These are phyloP conservation scores for Seiridium unicorne DNA, from an alignment of 2,329 filamentous ascomycete species.

Conservation along the genomic window DNA sequence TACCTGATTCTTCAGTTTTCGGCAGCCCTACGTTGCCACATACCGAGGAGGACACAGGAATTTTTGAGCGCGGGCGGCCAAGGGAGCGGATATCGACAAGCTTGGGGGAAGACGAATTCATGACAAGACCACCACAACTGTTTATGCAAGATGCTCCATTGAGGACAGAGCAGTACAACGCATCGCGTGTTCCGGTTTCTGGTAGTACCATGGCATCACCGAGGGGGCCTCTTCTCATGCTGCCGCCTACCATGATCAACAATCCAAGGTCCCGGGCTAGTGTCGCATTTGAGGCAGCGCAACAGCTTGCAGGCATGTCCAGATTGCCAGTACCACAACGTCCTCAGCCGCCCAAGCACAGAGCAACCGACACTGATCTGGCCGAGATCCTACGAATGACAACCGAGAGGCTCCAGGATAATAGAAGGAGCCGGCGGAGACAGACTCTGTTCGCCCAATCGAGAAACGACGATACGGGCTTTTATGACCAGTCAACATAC, in stretches of 20 bases:
- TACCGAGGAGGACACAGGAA: constrained; percentile 12
- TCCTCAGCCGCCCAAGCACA: constrained; percentile 17
- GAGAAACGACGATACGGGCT: neutral
- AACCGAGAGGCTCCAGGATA: constrained; percentile 47
- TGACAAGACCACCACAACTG: neutral
- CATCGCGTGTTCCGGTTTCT: neutral
- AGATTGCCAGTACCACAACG: constrained; percentile 15
- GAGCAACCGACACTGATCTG: constrained; percentile 46
- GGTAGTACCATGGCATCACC: neutral
- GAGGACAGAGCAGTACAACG: neutral
- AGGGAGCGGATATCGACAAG: neutral
- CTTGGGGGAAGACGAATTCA: neutral
- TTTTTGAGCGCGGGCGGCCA: neutral
- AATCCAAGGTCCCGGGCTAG: constrained; percentile 8
- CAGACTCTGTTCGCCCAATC: constrained; percentile 22
- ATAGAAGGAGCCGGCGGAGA: constrained; percentile 25
- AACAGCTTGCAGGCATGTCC: constrained; percentile 23
- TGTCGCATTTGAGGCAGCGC: constrained; percentile 19
- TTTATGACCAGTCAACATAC: neutral
- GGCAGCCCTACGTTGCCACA: constrained; percentile 27
- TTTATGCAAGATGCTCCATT: neutral
- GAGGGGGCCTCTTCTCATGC: neutral
- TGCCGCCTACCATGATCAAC: neutral
- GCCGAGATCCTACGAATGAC: constrained; percentile 52
- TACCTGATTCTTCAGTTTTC: constrained; percentile 11